Evolutionary conservation across 208 protist species (phyloP).

Genomic region (Strigomonas culicis): DNA sequence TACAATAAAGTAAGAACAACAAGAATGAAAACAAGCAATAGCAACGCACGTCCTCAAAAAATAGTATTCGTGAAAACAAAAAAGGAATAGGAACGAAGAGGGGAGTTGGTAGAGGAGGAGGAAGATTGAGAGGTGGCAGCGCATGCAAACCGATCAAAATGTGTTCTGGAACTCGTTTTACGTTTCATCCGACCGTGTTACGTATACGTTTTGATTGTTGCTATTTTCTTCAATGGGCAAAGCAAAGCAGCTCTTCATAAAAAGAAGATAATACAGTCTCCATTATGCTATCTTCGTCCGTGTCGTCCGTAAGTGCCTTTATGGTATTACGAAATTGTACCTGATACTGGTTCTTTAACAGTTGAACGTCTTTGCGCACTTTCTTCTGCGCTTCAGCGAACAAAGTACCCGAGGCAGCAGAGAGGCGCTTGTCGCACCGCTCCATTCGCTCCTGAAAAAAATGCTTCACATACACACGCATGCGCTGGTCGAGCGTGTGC

Average conservation of each 20-base stretch:
- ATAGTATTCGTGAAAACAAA: no score
- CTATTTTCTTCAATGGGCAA: background rate
- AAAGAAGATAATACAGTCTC: background rate
- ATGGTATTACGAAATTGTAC: background rate
- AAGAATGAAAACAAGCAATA: background rate
- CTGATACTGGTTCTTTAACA: background rate
- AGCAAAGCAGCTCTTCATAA: background rate
- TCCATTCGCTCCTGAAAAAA: background rate
- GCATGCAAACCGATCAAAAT: no score
- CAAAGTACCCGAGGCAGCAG: no score
- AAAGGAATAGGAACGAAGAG: no score
- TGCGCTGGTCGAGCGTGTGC: background rate
- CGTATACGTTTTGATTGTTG: no score
- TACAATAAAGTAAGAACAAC: no score
- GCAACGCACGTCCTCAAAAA: no score
- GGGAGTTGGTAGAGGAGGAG: no score
- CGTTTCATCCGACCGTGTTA: no score
- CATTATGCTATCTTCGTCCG: background rate
- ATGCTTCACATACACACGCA: slow-evolving; percentile 2
- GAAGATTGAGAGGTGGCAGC: no score
- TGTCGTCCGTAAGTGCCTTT: background rate
- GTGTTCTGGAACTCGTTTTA: no score
- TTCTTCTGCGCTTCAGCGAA: background rate
- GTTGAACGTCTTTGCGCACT: background rate
- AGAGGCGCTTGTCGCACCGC: no score